Base-by-base conservation (phyloP, 2,329 filamentous ascomycete genomes). In the Truncatella angustata region DNA sequence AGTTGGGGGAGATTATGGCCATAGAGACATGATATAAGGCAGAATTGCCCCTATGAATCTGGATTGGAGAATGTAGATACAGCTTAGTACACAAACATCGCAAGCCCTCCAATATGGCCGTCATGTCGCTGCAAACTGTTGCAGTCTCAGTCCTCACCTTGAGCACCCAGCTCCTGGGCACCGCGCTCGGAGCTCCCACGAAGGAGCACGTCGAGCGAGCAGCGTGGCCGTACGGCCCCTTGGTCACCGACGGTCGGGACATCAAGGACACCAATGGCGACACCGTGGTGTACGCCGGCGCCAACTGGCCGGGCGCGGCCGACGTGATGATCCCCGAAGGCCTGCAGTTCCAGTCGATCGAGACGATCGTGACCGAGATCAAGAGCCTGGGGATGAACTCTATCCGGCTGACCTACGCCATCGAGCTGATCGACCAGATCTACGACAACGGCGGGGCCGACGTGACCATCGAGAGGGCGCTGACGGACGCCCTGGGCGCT, bases 281-380 rank as follows among this genome's bases (percentile, higher is more conserved):
- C 3, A 72, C 70, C 21, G 63, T 82, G 23, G 76, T 70, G 1
- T 76, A 79, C 51, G 80, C 77, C 4, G 82, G 82, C 1, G 77
- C 75, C 11, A 86, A 86, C 59, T 86, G 83, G 83, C 80, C 82
- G 0, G 83, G 80, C 1, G 76, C 79, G 3, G 76, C 75, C 28
- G 81, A 85, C 30, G 73, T 78, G 9, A 86, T 86, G 82, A 72
- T 86, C 0, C 83, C 82, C 0, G 83, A 87, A 58, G 84, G 84
- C 3, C 73, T 86, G 0, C 83, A 86, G 60, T 84, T 84, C 64
- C 76, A 78, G 30, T 85, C 82, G 0, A 72, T 86, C 37, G 70
- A 74, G 32, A 68, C 66, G 3, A 81, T 86, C 24, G 77, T 85
- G 0, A 66, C 74, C 1, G 76, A 76, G 63, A 75, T 85, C 57